Percentiles rank a stretch among this genome's conserved stretches.
Evolutionary conservation across 805 yeast genomes (phyloP).

Genomic region (Kuraishia floccosa): DNA sequence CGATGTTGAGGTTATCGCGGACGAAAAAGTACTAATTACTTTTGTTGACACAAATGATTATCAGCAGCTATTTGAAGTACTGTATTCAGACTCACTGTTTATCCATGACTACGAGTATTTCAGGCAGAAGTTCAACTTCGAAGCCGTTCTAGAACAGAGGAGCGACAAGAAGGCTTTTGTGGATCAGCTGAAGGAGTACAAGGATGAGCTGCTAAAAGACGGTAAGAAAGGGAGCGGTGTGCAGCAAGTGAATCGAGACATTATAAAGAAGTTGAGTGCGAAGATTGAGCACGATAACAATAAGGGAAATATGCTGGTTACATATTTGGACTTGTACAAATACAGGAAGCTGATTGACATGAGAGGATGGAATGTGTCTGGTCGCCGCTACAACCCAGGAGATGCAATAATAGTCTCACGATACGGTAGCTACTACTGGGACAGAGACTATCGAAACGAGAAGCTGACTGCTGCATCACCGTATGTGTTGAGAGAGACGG

Average conservation of each 20-base stretch:
- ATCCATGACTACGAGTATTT: slow-evolving; percentile 37
- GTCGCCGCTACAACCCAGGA: slow-evolving; percentile 29
- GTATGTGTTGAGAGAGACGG: slow-evolving; percentile 21
- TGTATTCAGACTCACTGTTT: slow-evolving; percentile 6
- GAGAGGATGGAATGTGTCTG: slow-evolving; percentile 23
- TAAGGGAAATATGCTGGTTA: slow-evolving; percentile 27
- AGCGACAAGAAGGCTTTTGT: slow-evolving; percentile 30
- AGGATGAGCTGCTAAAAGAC: too few relatives aligned
- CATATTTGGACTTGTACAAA: slow-evolving; percentile 37
- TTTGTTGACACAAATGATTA: slow-evolving; percentile 31
- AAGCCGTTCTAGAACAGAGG: slow-evolving; percentile 23
- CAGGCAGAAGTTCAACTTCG: slow-evolving; percentile 28
- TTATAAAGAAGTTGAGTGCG: slow-evolving; percentile 38
- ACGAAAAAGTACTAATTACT: slow-evolving; percentile 36
- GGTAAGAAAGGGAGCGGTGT: slow-evolving; percentile 28
- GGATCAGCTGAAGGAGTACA: slow-evolving; percentile 28
- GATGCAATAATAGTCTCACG: slow-evolving; percentile 43
- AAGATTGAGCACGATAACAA: slow-evolving; percentile 30
- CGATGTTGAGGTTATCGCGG: slow-evolving; percentile 13
- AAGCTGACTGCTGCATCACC: slow-evolving; percentile 18
- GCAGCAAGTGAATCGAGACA: too few relatives aligned
- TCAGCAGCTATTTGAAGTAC: slow-evolving; percentile 9
- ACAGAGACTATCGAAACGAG: slow-evolving; percentile 22
- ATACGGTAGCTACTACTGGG: slow-evolving; percentile 18
- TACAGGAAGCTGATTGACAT: slow-evolving; percentile 16